Evolutionary conservation across 208 protist genomes (phyloP).

Genomic region (Leishmania aethiopica): DNA sequence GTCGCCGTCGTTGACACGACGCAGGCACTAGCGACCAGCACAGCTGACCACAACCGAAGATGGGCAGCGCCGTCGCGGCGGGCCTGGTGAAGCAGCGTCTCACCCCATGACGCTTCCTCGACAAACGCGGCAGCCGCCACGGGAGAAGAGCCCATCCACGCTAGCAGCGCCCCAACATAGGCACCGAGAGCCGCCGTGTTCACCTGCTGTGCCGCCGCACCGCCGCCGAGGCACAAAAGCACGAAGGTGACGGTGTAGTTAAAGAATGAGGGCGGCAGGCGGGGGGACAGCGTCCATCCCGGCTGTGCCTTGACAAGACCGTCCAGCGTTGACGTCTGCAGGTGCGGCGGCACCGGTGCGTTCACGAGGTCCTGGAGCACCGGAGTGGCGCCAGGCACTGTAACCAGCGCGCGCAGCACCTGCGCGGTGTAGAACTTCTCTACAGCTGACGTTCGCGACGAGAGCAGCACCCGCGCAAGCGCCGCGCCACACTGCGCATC

Average conservation of each 20-base stretch:
- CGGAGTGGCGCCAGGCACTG: conserved; percentile 28
- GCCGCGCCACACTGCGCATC: conserved; percentile 28
- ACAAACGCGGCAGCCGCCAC: conserved; percentile 37
- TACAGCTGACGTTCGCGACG: conserved; percentile 16
- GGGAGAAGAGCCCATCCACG: conserved; percentile 37
- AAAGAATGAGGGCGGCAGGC: conserved; percentile 39
- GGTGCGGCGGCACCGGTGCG: conserved; percentile 12
- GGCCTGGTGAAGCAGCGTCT: conserved; percentile 45
- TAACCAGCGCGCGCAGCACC: conserved; percentile 51
- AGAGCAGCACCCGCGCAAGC: conserved; percentile 34
- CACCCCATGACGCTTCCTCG: conserved; percentile 45
- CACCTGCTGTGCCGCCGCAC: conserved; percentile 50
- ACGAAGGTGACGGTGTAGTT: conserved; percentile 56
- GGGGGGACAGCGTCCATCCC: conserved; percentile 17
- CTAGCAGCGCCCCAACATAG: conserved; percentile 54
- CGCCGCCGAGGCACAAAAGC: conserved; percentile 48
- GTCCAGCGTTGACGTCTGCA: conserved; percentile 21
- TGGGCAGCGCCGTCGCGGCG: conserved; percentile 49
- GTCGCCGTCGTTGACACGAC: conserved; percentile 10
- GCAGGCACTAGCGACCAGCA: conserved; percentile 58
- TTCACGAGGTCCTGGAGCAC: conserved; percentile 26
- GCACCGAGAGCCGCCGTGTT: conserved; percentile 66
- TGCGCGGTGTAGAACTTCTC: conserved; percentile 80
- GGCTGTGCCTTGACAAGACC: conserved; percentile 30
- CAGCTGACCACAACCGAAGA: conserved; percentile 71